Base-by-base conservation (phyloP, 2,329 filamentous ascomycete genomes). In the Penicillium sp. region DNA sequence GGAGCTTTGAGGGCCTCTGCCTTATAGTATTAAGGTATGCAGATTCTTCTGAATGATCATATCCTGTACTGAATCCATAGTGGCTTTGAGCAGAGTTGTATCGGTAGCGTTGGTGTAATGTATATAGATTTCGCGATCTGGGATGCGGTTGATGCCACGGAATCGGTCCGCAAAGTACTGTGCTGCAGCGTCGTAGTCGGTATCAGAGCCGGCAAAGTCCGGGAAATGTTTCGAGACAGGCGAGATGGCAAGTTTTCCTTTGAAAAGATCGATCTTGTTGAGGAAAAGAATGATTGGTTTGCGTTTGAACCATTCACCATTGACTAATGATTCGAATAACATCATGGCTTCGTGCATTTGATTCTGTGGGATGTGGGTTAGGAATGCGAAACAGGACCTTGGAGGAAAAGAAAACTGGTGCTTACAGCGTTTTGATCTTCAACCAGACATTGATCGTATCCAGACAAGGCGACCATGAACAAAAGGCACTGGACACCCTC, bases 351-450 rank as follows among this genome's bases (percentile, higher is more conserved):
- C 89, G 73, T 91, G 90, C 89, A 92, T 93, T 89, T 92, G 89
- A 71, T 93, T 93, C 88, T 91, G 61, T 35, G 26, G 34, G 19
- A 35, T 4, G 7, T 48, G 65, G 65, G 43, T 54, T 48, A 54
- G 51, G 36, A 30, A 45, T 34, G 47, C 5, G 14, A 36, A 16
- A 32, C 27, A 46, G 14, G 3, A 45, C 8, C 16, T 32, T 16
- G 16, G 18, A 27, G 7, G 19, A 45, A 10, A 46, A 8, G 19
- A 45, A 10, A 46, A 16, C 5, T 13, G 36, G 26, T n/a, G 79
- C 90, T 78, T 81, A 96, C 91, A 60, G 92, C 92, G 71, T 96
- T 94, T 74, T 96, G 92, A 72, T 97, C 93, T 76, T 97, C 93
- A 3, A 97, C 91, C 45, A 97, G 78, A 67, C 92, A 96, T 74